These are phyloP conservation scores for Marchantia polymorpha DNA, from an alignment of 225 moss, liverwort and hornwort species.

Conservation along the genomic window DNA sequence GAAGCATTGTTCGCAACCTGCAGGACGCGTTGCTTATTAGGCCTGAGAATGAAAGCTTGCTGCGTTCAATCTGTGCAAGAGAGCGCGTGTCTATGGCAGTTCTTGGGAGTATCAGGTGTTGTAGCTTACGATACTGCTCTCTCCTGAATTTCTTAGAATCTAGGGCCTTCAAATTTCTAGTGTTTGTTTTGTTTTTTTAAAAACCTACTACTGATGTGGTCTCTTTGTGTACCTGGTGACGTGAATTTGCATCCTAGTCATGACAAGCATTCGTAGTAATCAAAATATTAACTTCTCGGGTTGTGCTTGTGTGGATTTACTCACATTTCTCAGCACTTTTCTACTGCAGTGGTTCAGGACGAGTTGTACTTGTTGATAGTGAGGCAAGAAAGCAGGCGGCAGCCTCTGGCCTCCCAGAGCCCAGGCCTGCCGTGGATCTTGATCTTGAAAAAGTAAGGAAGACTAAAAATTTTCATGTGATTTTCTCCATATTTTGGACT, in stretches of 20 bases:
- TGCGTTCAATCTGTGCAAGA: conserved; percentile 83
- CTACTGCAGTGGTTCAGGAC: conserved; percentile 79
- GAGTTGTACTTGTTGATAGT: conserved; percentile 78
- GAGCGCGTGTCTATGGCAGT: conserved; percentile 98
- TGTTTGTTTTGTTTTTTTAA: too few relatives aligned
- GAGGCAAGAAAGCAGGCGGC: conserved; percentile 62
- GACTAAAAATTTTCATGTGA: background rate
- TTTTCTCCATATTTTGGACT: too few relatives aligned
- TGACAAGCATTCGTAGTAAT: too few relatives aligned
- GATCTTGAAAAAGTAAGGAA: conserved; percentile 88
- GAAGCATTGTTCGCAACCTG: background rate
- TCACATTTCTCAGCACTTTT: background rate
- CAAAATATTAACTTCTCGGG: too few relatives aligned
- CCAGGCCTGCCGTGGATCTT: conserved; percentile 87
- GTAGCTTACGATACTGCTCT: background rate
- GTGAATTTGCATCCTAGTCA: too few relatives aligned
- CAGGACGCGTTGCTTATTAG: conserved; percentile 96
- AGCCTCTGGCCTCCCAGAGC: conserved; percentile 61
- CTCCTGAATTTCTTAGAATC: too few relatives aligned
- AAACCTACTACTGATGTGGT: too few relatives aligned
- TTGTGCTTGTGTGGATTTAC: too few relatives aligned
- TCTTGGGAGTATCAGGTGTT: conserved; percentile 88
- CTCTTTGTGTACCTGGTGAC: too few relatives aligned
- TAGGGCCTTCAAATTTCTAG: too few relatives aligned
- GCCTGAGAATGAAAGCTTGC: conserved; percentile 74